Base-by-base conservation (phyloP, 2,329 filamentous ascomycete species). In the Chalara sp. region DNA sequence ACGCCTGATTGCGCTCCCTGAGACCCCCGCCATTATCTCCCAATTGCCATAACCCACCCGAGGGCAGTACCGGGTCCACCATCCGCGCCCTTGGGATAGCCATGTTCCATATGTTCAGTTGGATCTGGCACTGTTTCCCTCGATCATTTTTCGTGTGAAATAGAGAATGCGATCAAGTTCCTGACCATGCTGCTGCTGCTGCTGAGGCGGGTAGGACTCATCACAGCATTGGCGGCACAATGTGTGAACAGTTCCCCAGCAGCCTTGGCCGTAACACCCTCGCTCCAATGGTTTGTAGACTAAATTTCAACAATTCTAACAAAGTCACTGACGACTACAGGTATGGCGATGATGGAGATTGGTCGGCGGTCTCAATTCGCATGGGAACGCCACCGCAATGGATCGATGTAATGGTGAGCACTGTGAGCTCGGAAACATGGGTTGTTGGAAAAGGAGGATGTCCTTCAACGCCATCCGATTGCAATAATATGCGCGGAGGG, bases 391-490 rank as follows among this genome's bases (percentile, higher is more conserved):
- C 79, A 11, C 64, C 67, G 29, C 76, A 80, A 61, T 67, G 70
- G 50, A 70, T 81, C 33, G 76, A 78, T 56, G 74, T 83, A 47
- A 70, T 79, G 10, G 74, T 84, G 47, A 88, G 83, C 61, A 89
- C 85, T 5, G 76, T 78, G 10, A 74, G 83, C 41, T 87, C 86
- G 35, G 84, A 89, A 65, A 81, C 84, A 42, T 89, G 85, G 84
- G 76, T 81, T 3, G 71, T 89, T 39, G 74, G 82, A 48, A 70
- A 75, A 1, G 72, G 74, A 52, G 83, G 80, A 50, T 86, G 81
- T 54, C 72, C 49, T 66, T 73, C 5, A 89, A 86, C 62, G 69
- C 67, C 47, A 65, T 71, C 7, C 72, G 72, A 32, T 76, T 37
- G 35, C 35, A n/a, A 8, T 8, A 8, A 10, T 10, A 37, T 37